Conservation (phyloP, 805 yeast species). For the Starmerella etchellsii region DNA sequence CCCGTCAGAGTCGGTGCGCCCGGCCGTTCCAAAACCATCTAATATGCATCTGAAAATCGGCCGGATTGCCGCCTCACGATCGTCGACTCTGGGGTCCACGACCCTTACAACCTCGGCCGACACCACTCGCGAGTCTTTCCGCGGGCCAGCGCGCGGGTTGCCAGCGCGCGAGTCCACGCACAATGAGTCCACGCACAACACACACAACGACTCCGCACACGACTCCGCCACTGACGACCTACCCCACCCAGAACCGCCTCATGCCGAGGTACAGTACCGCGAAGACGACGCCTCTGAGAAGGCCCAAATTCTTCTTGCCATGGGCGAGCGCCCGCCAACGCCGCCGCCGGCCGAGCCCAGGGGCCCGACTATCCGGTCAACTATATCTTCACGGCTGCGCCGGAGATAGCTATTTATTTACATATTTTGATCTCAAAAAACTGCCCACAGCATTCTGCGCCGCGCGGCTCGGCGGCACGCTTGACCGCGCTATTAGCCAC, state of each 20-base stretch:
- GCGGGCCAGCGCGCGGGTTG: too few species aligned
- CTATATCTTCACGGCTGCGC: conserved; percentile 2
- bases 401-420: too few species aligned
- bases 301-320: conserved; percentile 9
- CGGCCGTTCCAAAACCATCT: background rate
- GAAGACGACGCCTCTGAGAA: conserved; percentile 16
- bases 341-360: conserved; percentile 9
- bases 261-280: conserved; percentile 8
- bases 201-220: too few species aligned
- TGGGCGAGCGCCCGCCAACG: conserved; percentile 10
- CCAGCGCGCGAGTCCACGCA: too few species aligned
- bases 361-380: background rate
- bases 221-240: too few species aligned
- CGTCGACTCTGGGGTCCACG: too few species aligned
- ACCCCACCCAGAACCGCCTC: too few species aligned
- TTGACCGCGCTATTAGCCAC: conserved; percentile 34
- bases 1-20: background rate
- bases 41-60: background rate
- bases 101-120: too few species aligned
- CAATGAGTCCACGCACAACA: too few species aligned
- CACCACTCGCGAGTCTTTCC: too few species aligned
- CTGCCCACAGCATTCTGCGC: conserved; percentile 39
- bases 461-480: conserved; percentile 62
- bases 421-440: conserved; percentile 11
- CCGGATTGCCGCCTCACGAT: background rate